Conservation (phyloP, 202 grass and related monocot species). For the Eragrostis tef region DNA sequence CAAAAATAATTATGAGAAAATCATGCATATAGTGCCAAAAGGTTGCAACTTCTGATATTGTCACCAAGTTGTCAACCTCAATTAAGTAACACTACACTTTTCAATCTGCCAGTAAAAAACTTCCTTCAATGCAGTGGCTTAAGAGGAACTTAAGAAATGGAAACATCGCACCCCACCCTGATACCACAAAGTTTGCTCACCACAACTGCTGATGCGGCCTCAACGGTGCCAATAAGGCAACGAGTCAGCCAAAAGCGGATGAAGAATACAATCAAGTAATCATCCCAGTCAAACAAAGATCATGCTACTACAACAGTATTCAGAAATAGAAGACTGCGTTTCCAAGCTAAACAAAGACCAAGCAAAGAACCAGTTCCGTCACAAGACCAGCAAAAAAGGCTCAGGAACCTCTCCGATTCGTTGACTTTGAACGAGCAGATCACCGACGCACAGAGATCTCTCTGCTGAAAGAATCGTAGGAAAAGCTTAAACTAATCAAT, state of each 20-base stretch:
- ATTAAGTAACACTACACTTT: not conserved
- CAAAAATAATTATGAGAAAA: not conserved
- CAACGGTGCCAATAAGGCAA: no score
- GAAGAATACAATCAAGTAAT: not conserved
- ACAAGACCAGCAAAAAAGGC: not conserved
- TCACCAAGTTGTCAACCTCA: not conserved
- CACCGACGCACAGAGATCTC: not conserved
- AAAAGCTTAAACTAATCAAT: not conserved
- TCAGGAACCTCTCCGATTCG: not conserved
- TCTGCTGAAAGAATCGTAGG: not conserved
- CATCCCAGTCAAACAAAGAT: not conserved
- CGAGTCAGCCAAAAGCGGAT: not conserved
- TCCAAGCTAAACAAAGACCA: not conserved
- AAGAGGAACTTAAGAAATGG: not conserved
- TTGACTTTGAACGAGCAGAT: not conserved
- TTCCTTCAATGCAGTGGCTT: not conserved
- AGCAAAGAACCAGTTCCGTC: not conserved
- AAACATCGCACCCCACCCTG: not conserved
- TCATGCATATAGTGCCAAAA: not conserved
- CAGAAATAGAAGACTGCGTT: not conserved
- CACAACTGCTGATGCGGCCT: not conserved
- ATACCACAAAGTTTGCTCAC: not conserved
- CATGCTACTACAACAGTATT: not conserved
- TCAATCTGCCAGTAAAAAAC: not conserved
- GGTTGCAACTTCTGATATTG: not conserved